Base-by-base conservation (phyloP, 257 asterid genomes). In the Plectranthus barbatus region DNA sequence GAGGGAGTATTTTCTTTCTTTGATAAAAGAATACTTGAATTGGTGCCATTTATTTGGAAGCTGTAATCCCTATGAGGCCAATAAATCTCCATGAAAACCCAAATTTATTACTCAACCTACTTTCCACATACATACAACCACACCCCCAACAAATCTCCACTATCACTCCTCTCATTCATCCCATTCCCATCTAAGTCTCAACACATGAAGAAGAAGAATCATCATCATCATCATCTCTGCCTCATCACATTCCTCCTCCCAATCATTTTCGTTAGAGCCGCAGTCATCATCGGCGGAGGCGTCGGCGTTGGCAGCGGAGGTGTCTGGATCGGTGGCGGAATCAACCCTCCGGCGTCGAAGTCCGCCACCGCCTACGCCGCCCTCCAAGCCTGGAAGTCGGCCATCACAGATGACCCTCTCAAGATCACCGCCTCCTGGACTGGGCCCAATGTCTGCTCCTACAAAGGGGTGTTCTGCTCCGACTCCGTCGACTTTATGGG, bases 401-500 rank as follows among this genome's bases (percentile, higher is more conserved):
- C 84, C 55, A 87, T 91, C 6, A 65, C 90, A 4, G 82, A 80
- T 52, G 97, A 91, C 26, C 97, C 96, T 5, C 46, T 44, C 10
- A 90, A 94, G 13, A 60, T 91, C 45, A 33, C 77, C 34, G 54
- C 37, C 0, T 54, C 82, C 5, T 91, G 97, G 97, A 74, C 47
- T n/a, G n/a, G n/a, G n/a, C n/a, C n/a, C n/a, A n/a, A n/a, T n/a
- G n/a, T n/a, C n/a, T n/a, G n/a, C n/a, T n/a, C n/a, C n/a, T n/a
- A n/a, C n/a, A n/a, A n/a, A n/a, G n/a, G n/a, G n/a, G n/a, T n/a
- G n/a, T n/a, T n/a, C n/a, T n/a, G n/a, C n/a, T n/a, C n/a, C n/a
- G n/a, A n/a, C n/a, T n/a, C n/a, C n/a, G n/a, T n/a, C n/a, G n/a
- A n/a, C n/a, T n/a, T n/a, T n/a, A n/a, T n/a, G n/a, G n/a, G n/a